A percentile compares a stretch with the other conserved stretches of the same genome.
These are phyloP conservation scores for Vachellia collinsii DNA, from an alignment of 306 rosid genomes.

Conservation along the genomic window DNA sequence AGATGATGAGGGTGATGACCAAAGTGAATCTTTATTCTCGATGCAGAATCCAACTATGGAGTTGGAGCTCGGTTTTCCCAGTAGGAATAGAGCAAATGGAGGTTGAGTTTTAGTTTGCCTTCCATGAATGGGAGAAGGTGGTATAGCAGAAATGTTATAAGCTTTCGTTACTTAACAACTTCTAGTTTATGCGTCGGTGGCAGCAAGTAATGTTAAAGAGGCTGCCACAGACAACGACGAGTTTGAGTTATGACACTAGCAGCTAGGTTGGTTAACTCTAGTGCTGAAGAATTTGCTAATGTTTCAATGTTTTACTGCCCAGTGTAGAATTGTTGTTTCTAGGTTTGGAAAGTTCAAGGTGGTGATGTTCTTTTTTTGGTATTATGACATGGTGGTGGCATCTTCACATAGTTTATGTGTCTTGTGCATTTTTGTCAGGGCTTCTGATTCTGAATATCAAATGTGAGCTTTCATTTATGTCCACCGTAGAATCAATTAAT, in stretches of 20 bases:
- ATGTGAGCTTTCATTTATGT: constrained; percentile 13
- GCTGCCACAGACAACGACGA: constrained; percentile 44
- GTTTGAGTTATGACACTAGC: constrained; percentile 47
- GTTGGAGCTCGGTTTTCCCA: constrained; percentile 91
- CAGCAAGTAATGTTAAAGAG: constrained; percentile 56
- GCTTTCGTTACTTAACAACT: constrained; percentile 51
- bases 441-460: constrained; percentile 34
- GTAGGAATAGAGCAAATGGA: constrained; percentile 89
- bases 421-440: constrained; percentile 41
- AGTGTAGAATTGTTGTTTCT: constrained; percentile 38
- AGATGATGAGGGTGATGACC: constrained; percentile 10
- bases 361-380: constrained; percentile 13
- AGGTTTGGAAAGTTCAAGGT: constrained; percentile 38
- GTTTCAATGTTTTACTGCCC: background rate
- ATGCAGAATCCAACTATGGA: constrained; percentile 87
- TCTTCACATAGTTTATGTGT: background rate
- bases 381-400: background rate
- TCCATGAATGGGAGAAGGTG: constrained; percentile 62
- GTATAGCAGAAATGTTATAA: constrained; percentile 49
- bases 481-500: constrained; percentile 42
- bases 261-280: constrained; percentile 35
- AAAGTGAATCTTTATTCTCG: constrained; percentile 82
- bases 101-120: constrained; percentile 82
- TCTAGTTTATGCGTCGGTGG: constrained; percentile 47
- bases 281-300: constrained; percentile 31